Evolutionary conservation across 1,284 basidiomycete genomes (phyloP).

Genomic region (Coniferiporia sulphurascens): DNA sequence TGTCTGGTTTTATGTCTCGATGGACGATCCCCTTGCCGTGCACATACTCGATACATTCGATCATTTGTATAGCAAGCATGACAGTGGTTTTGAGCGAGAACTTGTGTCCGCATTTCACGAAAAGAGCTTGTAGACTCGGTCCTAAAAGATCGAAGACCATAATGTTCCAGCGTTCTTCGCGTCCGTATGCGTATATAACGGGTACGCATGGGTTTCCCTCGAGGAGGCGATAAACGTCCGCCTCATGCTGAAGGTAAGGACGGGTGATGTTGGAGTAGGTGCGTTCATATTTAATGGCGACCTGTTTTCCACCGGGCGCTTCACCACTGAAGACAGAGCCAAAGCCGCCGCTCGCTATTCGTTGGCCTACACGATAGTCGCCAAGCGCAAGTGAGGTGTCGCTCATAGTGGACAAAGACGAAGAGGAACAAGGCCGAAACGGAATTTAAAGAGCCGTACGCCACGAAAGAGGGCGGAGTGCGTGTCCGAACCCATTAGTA

Average conservation of each 20-base stretch:
- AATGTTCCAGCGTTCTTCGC: conserved; percentile 93
- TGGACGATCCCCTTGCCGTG: conserved; percentile 76
- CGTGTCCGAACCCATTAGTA: no score
- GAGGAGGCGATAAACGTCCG: conserved; percentile 86
- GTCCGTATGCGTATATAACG: conserved; percentile 92
- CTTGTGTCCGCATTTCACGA: conserved; percentile 91
- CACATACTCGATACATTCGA: conserved; percentile 67
- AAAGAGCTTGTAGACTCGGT: conserved; percentile 89
- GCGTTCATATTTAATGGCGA: conserved; percentile 13
- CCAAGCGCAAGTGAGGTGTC: neutral
- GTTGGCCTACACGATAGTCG: conserved; percentile 1
- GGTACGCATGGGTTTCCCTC: conserved; percentile 92
- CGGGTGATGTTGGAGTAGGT: conserved; percentile 7
- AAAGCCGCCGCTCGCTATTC: conserved; percentile 13
- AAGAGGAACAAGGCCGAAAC: neutral
- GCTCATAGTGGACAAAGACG: neutral
- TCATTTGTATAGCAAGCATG: conserved; percentile 87
- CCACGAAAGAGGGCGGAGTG: neutral
- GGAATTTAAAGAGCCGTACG: neutral
- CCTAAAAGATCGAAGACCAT: conserved; percentile 96
- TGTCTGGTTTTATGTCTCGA: conserved; percentile 94
- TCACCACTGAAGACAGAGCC: conserved; percentile 8
- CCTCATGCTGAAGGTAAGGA: conserved; percentile 75
- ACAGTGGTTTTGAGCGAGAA: conserved; percentile 94
- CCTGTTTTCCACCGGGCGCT: conserved; percentile 1